Conservation (phyloP, 345 rosid genomes). For the Stellera chamaejasme region DNA sequence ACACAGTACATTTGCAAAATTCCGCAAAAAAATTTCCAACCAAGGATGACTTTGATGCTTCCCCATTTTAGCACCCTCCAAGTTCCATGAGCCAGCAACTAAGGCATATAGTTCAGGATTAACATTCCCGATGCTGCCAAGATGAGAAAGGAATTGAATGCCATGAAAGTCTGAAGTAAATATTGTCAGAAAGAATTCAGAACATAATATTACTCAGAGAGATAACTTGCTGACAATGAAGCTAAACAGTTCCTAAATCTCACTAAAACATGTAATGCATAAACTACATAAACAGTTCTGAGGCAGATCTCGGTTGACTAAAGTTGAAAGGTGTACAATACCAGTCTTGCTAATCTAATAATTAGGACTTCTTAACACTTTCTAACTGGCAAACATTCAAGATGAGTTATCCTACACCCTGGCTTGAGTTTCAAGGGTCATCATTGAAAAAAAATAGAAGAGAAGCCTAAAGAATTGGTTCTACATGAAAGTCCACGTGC, state of each 20-base stretch:
- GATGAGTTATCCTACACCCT: no score
- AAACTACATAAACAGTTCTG: neutral
- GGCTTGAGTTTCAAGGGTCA: no score
- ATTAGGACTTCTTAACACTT: no score
- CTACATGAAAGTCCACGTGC: no score
- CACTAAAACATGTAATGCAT: neutral
- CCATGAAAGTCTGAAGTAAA: neutral
- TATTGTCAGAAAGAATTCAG: constrained; percentile 10
- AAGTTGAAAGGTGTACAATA: no score
- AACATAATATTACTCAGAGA: no score
- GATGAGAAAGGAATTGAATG: constrained; percentile 8
- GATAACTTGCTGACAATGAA: no score
- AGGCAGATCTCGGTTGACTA: no score
- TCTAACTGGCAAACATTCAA: no score
- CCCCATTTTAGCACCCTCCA: constrained; percentile 19
- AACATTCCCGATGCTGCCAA: constrained; percentile 79
- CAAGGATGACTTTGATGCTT: constrained; percentile 20
- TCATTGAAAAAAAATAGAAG: no score
- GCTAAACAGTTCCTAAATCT: neutral
- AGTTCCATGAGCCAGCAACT: constrained; percentile 51
- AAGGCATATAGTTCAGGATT: constrained; percentile 88
- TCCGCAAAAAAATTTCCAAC: constrained; percentile 45
- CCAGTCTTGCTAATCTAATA: no score
- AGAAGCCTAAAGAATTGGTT: no score
- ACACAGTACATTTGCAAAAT: constrained; percentile 65